A percentile compares a stretch with the other conserved stretches of the same genome.
Conservation (phyloP, 352 stramenopile genomes). For the Pythium brassicae region DNA sequence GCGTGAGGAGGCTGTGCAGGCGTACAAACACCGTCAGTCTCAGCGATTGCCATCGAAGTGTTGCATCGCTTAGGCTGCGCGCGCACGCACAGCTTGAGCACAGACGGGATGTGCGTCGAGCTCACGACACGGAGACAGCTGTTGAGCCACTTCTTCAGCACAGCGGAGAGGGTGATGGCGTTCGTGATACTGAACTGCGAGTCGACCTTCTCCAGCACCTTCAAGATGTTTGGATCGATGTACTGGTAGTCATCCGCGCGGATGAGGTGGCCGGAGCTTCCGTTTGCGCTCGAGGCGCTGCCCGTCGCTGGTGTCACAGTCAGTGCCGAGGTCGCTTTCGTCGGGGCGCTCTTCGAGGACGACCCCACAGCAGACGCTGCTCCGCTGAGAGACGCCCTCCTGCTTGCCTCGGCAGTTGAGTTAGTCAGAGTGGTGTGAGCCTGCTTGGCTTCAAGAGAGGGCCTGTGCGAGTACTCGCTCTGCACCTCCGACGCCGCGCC, state of each 20-base stretch:
- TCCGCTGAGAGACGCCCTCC: not conserved
- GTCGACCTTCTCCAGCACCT: constrained; percentile 79
- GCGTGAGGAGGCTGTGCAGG: constrained; percentile 31
- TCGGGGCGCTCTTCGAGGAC: not conserved
- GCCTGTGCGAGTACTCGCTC: constrained; percentile 16
- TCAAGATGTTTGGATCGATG: constrained; percentile 77
- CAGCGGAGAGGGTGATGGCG: constrained; percentile 55
- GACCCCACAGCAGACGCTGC: not conserved
- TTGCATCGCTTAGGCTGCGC: too few relatives aligned
- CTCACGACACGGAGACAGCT: constrained; percentile 54
- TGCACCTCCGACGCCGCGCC: constrained; percentile 16
- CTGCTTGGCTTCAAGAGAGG: constrained; percentile 8
- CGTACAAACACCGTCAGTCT: too few relatives aligned
- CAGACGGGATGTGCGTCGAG: constrained; percentile 38
- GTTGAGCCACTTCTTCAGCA: constrained; percentile 77
- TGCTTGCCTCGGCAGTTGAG: not conserved
- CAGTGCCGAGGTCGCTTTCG: not conserved
- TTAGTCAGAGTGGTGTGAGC: constrained; percentile 7
- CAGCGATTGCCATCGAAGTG: too few relatives aligned
- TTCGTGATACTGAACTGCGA: constrained; percentile 84
- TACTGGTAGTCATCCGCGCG: constrained; percentile 52
- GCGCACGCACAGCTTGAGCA: constrained; percentile 27
- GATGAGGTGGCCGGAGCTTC: constrained; percentile 28
- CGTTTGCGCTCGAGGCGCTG: not conserved
- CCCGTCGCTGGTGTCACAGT: not conserved